A percentile compares a stretch with the other conserved stretches of the same genome.
These are phyloP conservation scores for Kazachstania bromeliacearum DNA, from an alignment of 805 yeast species.

Conservation along the genomic window DNA sequence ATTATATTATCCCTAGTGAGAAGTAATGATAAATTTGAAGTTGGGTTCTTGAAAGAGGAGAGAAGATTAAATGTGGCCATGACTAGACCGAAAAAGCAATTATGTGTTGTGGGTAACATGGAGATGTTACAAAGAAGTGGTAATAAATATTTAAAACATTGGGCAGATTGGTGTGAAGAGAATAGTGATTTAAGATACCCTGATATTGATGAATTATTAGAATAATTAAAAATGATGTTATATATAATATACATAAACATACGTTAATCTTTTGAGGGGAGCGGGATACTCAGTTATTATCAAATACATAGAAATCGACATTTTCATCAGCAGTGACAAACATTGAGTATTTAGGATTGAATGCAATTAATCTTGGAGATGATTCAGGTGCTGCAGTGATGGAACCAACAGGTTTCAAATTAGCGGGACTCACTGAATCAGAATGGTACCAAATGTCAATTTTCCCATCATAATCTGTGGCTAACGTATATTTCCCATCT, in stretches of 20 bases:
- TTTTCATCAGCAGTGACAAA: slow-evolving; percentile 32
- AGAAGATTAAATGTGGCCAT: slow-evolving; percentile 87
- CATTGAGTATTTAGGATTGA: slow-evolving; percentile 35
- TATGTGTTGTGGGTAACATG: slow-evolving; percentile 80
- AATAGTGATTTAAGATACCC: slow-evolving; percentile 62
- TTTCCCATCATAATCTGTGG: slow-evolving; percentile 49
- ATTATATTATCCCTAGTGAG: slow-evolving; percentile 76
- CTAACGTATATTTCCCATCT: slow-evolving; percentile 53
- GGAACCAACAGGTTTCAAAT: slow-evolving; percentile 21
- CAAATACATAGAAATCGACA: slow-evolving; percentile 29
- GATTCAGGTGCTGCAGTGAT: slow-evolving; percentile 27
- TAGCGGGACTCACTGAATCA: slow-evolving; percentile 23
- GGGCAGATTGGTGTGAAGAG: slow-evolving; percentile 66
- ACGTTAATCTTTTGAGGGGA: too few species aligned
- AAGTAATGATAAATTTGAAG: slow-evolving; percentile 57
- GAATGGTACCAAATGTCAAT: slow-evolving; percentile 45
- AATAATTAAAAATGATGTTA: background rate
- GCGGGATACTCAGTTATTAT: slow-evolving; percentile 12
- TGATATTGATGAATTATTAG: slow-evolving; percentile 34
- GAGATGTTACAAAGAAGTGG: slow-evolving; percentile 45
- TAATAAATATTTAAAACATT: slow-evolving; percentile 43
- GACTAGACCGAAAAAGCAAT: slow-evolving; percentile 78
- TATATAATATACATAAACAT: slow-evolving; percentile 2
- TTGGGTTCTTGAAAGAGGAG: slow-evolving; percentile 75
- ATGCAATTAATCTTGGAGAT: slow-evolving; percentile 33